Conservation (phyloP, 2,329 filamentous ascomycete species). For the Cryphonectria nitschkei region DNA sequence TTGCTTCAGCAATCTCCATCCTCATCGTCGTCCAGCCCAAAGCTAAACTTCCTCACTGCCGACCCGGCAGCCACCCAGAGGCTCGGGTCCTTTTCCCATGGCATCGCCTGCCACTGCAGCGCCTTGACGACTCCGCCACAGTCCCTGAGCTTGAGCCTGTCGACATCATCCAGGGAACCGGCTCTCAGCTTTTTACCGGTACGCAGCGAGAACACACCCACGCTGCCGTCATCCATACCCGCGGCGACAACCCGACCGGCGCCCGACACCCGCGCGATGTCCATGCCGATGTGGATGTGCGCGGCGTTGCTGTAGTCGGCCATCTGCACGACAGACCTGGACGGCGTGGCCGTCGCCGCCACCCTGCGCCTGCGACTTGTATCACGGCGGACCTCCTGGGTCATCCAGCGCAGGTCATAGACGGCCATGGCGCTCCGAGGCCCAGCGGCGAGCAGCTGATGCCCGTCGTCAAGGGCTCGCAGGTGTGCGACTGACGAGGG, state of each 20-base stretch:
- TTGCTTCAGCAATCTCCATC: conserved; percentile 32
- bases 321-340: conserved; percentile 51
- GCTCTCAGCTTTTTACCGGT: conserved; percentile 46
- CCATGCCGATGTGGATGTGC: conserved; percentile 55
- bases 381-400: neutral
- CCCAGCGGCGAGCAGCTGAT: conserved; percentile 59
- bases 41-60: conserved; percentile 48
- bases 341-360: conserved; percentile 36
- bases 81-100: conserved; percentile 48
- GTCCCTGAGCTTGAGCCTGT: conserved; percentile 21
- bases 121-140: conserved; percentile 43
- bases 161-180: conserved; percentile 32
- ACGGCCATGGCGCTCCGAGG: conserved; percentile 53
- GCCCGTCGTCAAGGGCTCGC: conserved; percentile 47
- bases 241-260: conserved; percentile 49
- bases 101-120: conserved; percentile 51
- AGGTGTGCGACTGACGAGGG: conserved; percentile 53
- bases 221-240: conserved; percentile 53
- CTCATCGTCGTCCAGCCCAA: conserved; percentile 40
- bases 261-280: conserved; percentile 50
- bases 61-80: conserved; percentile 49
- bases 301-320: conserved; percentile 54
- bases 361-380: neutral
- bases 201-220: conserved; percentile 54
- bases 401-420: conserved; percentile 56